Base-by-base conservation (phyloP, 495 filamentous ascomycete species). In the Copromyces sp. region DNA sequence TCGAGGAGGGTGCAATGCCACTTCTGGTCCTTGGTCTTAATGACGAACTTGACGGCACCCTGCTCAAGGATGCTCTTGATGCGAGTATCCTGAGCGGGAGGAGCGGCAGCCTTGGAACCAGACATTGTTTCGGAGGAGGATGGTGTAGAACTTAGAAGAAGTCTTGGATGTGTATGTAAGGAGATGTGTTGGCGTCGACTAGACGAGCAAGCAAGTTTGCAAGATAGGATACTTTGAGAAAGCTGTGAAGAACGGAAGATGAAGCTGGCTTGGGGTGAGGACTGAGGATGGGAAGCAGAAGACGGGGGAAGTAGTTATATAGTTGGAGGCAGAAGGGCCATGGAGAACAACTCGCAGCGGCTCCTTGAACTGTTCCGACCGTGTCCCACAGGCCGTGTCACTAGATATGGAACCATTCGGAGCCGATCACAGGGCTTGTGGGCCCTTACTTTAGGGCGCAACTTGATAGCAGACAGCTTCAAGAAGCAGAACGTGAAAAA, bases 1-100 rank as follows among this genome's bases (percentile, higher is more conserved):
- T 84, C 81, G 41, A 83, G 76, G 11, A 86, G 69, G 35, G 78
- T 80, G 78, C 82, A 83, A 47, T 79, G 68, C 80, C 82, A 86
- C 73, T 77, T 78, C 61, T 77, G 77, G 39, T 70, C 69, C 65
- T 79, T 79, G 6, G 83, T 79, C 78, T 78, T 82, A 74, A 86
- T 81, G 61, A 81, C 80, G 80, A 86, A 86, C 73, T 74, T 77
- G 74, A 85, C 59, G 39, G 76, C 78, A 73, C 78, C 78, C 71
- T 9, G 76, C 76, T 82, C 75, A 41, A 85, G 77, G 73, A 78
- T 72, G 40, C 78, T n/a, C 65, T 80, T 75, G 74, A 83, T 40
- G 39, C 77, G 77, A 32, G 68, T 14, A 38, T 80, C 75, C 32
- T 72, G 44, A 12, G 68, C 45, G 39, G 73, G 39, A 68, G 75